Base-by-base conservation (phyloP, 139 green algal species). In the Volvox africanus region DNA sequence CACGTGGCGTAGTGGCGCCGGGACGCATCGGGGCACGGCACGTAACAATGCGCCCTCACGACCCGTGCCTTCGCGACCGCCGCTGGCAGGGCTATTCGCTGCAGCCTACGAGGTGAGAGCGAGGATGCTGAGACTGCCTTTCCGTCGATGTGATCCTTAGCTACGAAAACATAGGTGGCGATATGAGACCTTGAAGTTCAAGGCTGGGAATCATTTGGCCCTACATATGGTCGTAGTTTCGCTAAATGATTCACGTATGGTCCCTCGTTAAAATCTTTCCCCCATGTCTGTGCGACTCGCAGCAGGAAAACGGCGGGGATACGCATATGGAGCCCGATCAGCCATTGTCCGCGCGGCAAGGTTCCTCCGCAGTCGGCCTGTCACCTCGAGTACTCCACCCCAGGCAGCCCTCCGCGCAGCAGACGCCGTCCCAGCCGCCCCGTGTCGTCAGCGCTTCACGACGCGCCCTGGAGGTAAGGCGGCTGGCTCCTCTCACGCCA, bases 241-340 rank as follows among this genome's bases (percentile, higher is more conserved):
- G 9, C 9, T 55, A 14, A 9, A 55, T 55, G 44, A 55, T 55
- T 55, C 9, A 55, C 44, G 5, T 55, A 55, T 55, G 44, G 44
- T 55, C 44, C 44, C 44, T 55, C 9, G 44, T 55, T 55, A 55
- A 55, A 55, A 9, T 5, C 44, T 55, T 5, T 55, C 44, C 44
- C 9, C 5, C 44, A 55, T 55, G 9, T 9, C 44, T 55, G 44
- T 55, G 65, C 24, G 65, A 30, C 65, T 30, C 20, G 11, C 33
- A 22, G 37, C 78, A 84, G 78, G 36, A 84, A 86, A 26, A 86
- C 24, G 62, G 20, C 62, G 82, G 13, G 11, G 82, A 88, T 65
- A 88, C 82, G 20, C 32, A 62, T 5, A 67, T 62, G 32, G 82
- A 88, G 82, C 82, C 32, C 2, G 82, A 88, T 61, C 82, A 88